phyloP scores from a whole-genome alignment of 768 basidiomycete genomes.

The Cystofilobasidium ferigula region DNA sequence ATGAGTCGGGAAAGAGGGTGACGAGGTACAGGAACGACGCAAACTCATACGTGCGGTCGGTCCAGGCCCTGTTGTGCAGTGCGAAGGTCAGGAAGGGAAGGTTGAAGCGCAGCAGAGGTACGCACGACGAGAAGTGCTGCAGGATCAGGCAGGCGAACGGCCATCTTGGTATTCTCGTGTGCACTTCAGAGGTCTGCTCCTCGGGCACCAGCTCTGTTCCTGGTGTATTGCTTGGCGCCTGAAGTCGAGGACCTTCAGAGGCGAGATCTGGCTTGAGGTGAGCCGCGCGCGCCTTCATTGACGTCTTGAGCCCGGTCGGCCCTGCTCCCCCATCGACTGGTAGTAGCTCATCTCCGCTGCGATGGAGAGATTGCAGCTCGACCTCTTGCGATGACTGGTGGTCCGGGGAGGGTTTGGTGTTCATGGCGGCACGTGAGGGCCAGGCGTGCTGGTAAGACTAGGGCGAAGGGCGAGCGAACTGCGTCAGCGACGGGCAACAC shows the following conservation, averaged over 20 bases:
- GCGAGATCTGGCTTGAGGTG: too few relatives aligned
- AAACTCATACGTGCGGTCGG: constrained; percentile 10
- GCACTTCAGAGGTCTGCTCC: too few relatives aligned
- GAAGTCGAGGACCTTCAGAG: too few relatives aligned
- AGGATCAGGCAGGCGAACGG: constrained; percentile 14
- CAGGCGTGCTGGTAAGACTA: too few relatives aligned
- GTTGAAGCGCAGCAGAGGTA: not conserved
- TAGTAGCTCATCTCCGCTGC: not conserved
- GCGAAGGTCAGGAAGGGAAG: not conserved
- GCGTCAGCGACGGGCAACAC: too few relatives aligned
- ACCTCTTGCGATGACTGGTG: not conserved
- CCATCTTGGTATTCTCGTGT: constrained; percentile 10
- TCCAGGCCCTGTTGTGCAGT: not conserved
- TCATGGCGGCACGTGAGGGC: not conserved
- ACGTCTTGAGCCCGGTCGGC: too few relatives aligned
- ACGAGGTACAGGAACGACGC: constrained; percentile 40
- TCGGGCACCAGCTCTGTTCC: too few relatives aligned
- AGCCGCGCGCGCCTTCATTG: too few relatives aligned
- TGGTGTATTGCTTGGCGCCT: not conserved
- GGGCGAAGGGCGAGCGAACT: too few relatives aligned
- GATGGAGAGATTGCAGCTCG: not conserved
- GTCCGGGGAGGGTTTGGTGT: not conserved
- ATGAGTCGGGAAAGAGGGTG: constrained; percentile 41
- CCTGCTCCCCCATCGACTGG: too few relatives aligned
- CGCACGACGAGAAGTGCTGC: constrained; percentile 18